These are phyloP conservation scores for Stephania yunnanensis DNA, from an alignment of 164 flowering plant species.

Conservation along the genomic window DNA sequence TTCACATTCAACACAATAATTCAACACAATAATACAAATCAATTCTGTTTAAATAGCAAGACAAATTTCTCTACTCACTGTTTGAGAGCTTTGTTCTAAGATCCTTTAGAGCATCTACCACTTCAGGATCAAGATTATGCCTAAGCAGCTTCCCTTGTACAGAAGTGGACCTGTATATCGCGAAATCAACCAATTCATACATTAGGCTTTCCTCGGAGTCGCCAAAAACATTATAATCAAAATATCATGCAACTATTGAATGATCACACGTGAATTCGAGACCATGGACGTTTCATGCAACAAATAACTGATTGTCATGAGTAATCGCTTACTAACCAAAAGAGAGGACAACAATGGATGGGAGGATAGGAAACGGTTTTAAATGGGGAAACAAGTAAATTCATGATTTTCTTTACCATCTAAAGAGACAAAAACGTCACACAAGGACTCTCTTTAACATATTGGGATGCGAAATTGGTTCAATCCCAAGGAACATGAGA, in stretches of 20 bases:
- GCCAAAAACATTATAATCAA: not conserved
- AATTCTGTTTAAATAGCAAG: not conserved
- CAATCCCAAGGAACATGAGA: not conserved
- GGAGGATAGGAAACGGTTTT: not conserved
- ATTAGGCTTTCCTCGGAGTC: not conserved
- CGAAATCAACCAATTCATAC: not conserved
- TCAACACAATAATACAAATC: not conserved
- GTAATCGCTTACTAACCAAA: not conserved
- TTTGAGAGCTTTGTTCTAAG: slow-evolving; percentile 59
- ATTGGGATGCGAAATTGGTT: not conserved
- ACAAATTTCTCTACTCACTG: slow-evolving; percentile 18
- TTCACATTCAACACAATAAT: not conserved
- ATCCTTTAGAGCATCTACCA: slow-evolving; percentile 84
- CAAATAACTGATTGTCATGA: not conserved
- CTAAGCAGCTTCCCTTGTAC: slow-evolving; percentile 74
- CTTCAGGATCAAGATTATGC: slow-evolving; percentile 83
- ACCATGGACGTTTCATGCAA: not conserved
- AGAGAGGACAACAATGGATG: not conserved
- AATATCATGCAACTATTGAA: not conserved
- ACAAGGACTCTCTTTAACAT: not conserved
- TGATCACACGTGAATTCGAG: not conserved
- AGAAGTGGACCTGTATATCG: slow-evolving; percentile 49
- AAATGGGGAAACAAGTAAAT: not conserved
- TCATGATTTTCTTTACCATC: not conserved
- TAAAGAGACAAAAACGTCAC: not conserved